Evolutionary conservation across 208 protist species (phyloP).

Genomic region (Porcisia deanei): DNA sequence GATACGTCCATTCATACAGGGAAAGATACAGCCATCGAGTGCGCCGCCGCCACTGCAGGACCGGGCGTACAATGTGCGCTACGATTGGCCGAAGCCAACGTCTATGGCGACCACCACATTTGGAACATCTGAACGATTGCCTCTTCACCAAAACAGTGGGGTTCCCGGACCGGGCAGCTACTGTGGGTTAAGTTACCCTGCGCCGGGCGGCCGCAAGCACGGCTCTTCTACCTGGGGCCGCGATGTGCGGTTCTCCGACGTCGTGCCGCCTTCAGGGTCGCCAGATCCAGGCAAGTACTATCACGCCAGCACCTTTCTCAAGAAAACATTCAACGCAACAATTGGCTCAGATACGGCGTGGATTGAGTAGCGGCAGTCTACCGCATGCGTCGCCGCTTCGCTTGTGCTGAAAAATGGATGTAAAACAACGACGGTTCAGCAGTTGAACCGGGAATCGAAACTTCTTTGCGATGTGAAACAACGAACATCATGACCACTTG

Average conservation of each 20-base stretch:
- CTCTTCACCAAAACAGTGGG: slow-evolving; percentile 9
- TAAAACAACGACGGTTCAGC: neutral
- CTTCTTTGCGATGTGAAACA: neutral
- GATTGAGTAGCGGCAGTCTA: slow-evolving; percentile 21
- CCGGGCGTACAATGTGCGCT: slow-evolving; percentile 62
- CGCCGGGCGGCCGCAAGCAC: slow-evolving; percentile 5
- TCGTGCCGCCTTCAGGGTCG: slow-evolving; percentile 12
- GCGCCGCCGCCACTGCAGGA: slow-evolving; percentile 22
- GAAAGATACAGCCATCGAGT: slow-evolving; percentile 32
- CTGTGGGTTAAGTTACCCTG: slow-evolving; percentile 15
- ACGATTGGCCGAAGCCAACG: slow-evolving; percentile 72
- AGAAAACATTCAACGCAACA: slow-evolving; percentile 83
- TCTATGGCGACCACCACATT: slow-evolving; percentile 51
- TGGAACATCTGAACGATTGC: slow-evolving; percentile 40
- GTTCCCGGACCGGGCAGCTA: slow-evolving; percentile 63
- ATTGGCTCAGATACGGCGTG: slow-evolving; percentile 64
- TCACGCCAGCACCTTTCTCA: slow-evolving; percentile 72
- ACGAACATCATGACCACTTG: neutral
- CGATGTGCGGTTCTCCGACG: slow-evolving; percentile 62
- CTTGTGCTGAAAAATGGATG: slow-evolving; percentile 1
- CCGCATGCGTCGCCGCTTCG: neutral
- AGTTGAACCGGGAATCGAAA: neutral
- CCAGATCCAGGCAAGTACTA: slow-evolving; percentile 67
- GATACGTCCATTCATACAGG: slow-evolving; percentile 34
- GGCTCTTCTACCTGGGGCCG: slow-evolving; percentile 53